These are phyloP conservation scores for Metschnikowia aberdeeniae DNA, from an alignment of 805 yeast genomes.

Conservation along the genomic window DNA sequence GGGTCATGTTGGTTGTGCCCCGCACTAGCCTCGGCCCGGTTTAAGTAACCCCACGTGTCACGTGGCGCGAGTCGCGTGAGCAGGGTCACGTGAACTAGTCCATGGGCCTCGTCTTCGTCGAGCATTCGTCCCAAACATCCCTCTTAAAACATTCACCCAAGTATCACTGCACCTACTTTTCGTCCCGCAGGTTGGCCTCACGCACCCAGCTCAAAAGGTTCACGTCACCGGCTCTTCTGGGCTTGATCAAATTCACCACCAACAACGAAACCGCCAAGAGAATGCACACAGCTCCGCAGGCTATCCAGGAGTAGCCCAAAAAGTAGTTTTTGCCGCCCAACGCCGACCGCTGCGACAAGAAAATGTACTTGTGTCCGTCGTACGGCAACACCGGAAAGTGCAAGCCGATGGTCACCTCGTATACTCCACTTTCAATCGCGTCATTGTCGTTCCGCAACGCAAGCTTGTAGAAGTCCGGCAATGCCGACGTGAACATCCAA, in stretches of 20 bases:
- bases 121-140: too few species aligned
- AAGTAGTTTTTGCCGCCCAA: conserved; percentile 76
- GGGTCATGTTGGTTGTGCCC: background rate
- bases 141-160: too few species aligned
- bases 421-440: conserved; percentile 51
- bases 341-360: conserved; percentile 64
- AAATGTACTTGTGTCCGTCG: conserved; percentile 64
- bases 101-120: too few species aligned
- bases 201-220: conserved; percentile 69
- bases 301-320: conserved; percentile 70
- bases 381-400: conserved; percentile 76
- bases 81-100: background rate
- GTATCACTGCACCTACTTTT: too few species aligned
- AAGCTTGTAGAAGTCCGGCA: conserved; percentile 43
- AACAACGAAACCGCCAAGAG: conserved; percentile 51
- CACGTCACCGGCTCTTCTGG: conserved; percentile 72
- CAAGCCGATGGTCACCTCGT: conserved; percentile 62
- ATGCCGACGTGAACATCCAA: conserved; percentile 44
- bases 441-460: conserved; percentile 60
- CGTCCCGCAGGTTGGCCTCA: conserved; percentile 24
- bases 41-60: too few species aligned
- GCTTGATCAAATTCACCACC: conserved; percentile 53
- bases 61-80: too few species aligned
- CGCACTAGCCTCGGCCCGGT: background rate
- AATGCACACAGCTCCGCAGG: conserved; percentile 67